phyloP scores from a whole-genome alignment of 352 stramenopile genomes.

The Pseudoperonospora humuli region DNA sequence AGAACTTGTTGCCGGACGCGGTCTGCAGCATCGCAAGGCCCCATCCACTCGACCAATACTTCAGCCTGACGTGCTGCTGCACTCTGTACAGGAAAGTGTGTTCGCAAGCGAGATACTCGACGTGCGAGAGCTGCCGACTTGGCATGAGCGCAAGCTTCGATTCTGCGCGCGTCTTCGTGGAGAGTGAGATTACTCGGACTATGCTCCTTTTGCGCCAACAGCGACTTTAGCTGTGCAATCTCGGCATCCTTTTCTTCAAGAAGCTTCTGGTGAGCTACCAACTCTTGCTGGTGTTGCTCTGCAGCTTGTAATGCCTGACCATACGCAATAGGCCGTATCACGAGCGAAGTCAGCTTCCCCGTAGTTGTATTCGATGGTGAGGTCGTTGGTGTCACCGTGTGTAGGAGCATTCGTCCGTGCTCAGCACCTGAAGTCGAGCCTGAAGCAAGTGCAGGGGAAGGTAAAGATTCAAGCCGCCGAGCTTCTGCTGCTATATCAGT shows the following conservation, averaged over 20 bases:
- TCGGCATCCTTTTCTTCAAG: conserved; percentile 62
- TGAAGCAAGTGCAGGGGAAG: conserved; percentile 4
- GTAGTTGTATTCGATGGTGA: conserved; percentile 5
- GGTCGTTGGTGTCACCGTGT: conserved; percentile 17
- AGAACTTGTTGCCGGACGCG: conserved; percentile 55
- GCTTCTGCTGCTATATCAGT: conserved; percentile 24
- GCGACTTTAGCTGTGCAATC: conserved; percentile 37
- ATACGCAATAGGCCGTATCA: conserved; percentile 67
- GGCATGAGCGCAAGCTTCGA: conserved; percentile 5
- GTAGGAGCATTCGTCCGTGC: conserved; percentile 20
- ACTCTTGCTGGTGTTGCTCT: conserved; percentile 55
- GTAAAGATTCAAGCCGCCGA: conserved; percentile 14
- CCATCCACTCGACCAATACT: conserved; percentile 54
- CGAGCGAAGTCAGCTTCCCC: conserved; percentile 35
- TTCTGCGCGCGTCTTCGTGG: conserved; percentile 8
- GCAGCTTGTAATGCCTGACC: conserved; percentile 56
- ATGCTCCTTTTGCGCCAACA: conserved; percentile 28
- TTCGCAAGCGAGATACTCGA: conserved; percentile 21
- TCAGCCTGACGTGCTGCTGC: conserved; percentile 30
- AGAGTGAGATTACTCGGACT: not conserved
- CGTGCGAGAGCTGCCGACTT: conserved; percentile 18
- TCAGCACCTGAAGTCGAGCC: conserved; percentile 2
- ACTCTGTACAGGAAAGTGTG: conserved; percentile 31
- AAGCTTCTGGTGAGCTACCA: conserved; percentile 46
- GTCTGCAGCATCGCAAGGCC: conserved; percentile 53